These are phyloP conservation scores for Cutaneotrichosporon mucoides DNA, from an alignment of 1,284 basidiomycete genomes.

Conservation along the genomic window DNA sequence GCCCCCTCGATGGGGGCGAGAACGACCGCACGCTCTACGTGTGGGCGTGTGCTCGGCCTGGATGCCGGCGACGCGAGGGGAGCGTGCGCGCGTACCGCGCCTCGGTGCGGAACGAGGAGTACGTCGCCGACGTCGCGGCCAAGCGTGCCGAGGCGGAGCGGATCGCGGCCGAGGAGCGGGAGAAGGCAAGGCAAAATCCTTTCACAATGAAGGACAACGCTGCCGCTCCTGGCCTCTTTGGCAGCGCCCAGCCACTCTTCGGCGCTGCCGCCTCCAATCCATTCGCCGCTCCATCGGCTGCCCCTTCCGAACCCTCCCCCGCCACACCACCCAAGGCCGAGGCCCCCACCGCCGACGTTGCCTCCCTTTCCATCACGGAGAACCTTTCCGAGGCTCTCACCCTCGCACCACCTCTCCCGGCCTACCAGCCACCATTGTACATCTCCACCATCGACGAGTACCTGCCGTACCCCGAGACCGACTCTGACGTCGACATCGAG, in stretches of 20 bases:
- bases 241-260: conserved; percentile 29
- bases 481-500: conserved; percentile 24
- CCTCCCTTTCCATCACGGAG: conserved; percentile 12
- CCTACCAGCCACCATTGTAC: conserved; percentile 49
- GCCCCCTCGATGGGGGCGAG: conserved; percentile 48
- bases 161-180: conserved; percentile 31
- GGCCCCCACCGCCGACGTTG: conserved; percentile 14
- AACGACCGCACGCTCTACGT: conserved; percentile 50
- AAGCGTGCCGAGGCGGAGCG: conserved; percentile 36
- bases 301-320: conserved; percentile 10
- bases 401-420: conserved; percentile 39
- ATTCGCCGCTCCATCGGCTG: conserved; percentile 8
- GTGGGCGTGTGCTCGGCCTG: conserved; percentile 40
- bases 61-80: conserved; percentile 44
- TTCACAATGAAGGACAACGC: conserved; percentile 28
- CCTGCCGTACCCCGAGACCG: conserved; percentile 33
- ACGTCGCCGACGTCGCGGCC: conserved; percentile 43
- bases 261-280: conserved; percentile 25
- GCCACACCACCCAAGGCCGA: background rate
- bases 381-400: conserved; percentile 15
- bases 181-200: conserved; percentile 44
- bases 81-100: conserved; percentile 48
- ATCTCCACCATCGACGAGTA: conserved; percentile 49
- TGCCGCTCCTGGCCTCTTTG: conserved; percentile 23
- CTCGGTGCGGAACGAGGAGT: conserved; percentile 46